Conservation (phyloP, 345 rosid species). For the Heritiera littoralis region DNA sequence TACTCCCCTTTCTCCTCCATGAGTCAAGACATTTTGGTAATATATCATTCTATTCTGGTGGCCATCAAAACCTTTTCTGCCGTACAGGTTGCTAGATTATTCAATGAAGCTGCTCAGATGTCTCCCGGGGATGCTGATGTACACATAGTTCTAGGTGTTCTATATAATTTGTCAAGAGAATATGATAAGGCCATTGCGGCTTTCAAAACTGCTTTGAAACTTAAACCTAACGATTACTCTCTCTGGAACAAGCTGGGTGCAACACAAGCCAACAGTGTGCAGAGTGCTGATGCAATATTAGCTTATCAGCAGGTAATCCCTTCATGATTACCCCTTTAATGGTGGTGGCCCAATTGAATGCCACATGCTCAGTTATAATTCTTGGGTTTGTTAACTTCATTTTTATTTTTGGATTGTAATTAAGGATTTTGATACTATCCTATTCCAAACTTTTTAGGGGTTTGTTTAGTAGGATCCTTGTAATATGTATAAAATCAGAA, state of each 20-base stretch:
- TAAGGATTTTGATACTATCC: not conserved
- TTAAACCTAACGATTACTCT: slow-evolving; percentile 95
- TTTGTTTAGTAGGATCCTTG: not conserved
- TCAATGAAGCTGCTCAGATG: slow-evolving; percentile 81
- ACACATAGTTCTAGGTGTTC: slow-evolving; percentile 91
- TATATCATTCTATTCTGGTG: slow-evolving; percentile 6
- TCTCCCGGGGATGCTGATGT: slow-evolving; percentile 99
- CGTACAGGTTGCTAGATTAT: slow-evolving; percentile 73
- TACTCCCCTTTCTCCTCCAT: not conserved
- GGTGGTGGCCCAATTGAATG: not conserved
- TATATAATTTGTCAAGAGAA: slow-evolving; percentile 89
- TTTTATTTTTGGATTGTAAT: not conserved
- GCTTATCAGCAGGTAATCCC: slow-evolving; percentile 85
- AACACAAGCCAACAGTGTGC: slow-evolving; percentile 98
- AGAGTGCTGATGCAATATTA: slow-evolving; percentile 95
- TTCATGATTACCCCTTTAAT: not conserved
- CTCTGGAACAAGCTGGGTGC: slow-evolving; percentile 99
- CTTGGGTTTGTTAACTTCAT: not conserved
- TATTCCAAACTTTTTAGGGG: not conserved
- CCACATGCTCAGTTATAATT: not conserved
- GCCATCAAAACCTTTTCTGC: slow-evolving; percentile 17
- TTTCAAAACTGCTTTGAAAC: slow-evolving; percentile 78
- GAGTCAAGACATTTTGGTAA: not conserved
- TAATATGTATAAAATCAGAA: not conserved
- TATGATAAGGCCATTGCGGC: slow-evolving; percentile 86